Conservation (phyloP, 192 early-diverging fungal genomes). For the Lobosporangium transversale region DNA sequence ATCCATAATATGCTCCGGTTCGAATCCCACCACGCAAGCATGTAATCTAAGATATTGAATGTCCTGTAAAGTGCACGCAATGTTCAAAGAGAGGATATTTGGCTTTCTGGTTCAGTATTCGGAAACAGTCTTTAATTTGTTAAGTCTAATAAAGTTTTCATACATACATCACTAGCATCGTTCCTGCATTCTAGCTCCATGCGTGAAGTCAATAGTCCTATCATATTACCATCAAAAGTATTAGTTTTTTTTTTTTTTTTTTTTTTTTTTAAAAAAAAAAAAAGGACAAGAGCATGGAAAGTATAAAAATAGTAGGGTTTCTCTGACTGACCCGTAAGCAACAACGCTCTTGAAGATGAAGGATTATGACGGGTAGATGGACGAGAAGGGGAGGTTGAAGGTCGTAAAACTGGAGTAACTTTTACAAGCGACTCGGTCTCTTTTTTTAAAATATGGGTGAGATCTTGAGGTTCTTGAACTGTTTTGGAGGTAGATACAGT, state of each 20-base stretch:
- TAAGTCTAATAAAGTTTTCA: background rate
- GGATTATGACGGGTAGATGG: background rate
- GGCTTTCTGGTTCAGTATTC: no score
- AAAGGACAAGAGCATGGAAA: no score
- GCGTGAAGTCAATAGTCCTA: background rate
- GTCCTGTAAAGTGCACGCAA: constrained; percentile 6
- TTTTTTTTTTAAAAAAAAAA: no score
- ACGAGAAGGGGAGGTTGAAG: background rate
- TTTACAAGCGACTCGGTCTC: background rate
- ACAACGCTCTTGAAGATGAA: no score
- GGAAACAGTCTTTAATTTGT: no score
- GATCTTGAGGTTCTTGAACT: no score
- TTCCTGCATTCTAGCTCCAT: background rate
- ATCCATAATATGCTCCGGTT: constrained; percentile 11
- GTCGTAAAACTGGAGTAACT: no score
- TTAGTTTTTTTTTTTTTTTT: no score
- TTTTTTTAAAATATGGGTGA: background rate
- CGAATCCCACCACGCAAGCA: constrained; percentile 9
- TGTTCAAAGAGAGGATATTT: no score
- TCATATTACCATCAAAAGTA: no score
- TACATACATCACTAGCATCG: background rate
- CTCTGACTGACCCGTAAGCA: no score
- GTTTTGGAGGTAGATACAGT: background rate
- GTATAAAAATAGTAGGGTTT: no score
- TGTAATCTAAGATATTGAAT: background rate